Conservation (phyloP, 192 early-diverging fungal species). For the Entomortierella chlamydospora region DNA sequence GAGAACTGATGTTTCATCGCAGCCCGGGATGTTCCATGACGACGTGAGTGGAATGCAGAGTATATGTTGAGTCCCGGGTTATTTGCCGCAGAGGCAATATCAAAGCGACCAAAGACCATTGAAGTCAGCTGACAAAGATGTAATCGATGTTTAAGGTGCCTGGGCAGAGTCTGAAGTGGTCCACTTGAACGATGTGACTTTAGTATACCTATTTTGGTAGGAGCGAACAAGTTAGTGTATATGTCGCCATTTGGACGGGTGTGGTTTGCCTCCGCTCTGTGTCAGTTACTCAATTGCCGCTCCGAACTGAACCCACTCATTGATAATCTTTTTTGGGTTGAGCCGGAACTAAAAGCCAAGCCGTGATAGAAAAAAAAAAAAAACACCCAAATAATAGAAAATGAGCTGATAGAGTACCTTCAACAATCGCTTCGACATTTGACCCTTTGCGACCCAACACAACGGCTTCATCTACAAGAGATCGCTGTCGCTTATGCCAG, state of each 20-base stretch:
- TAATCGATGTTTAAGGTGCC: conserved; percentile 60
- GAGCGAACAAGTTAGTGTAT: neutral
- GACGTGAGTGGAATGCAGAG: conserved; percentile 54
- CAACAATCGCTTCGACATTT: conserved; percentile 51
- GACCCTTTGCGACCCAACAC: conserved; percentile 45
- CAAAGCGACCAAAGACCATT: conserved; percentile 66
- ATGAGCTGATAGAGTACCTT: conserved; percentile 19
- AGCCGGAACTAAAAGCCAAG: neutral
- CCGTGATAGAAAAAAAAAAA: conserved; percentile 8
- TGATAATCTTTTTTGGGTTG: conserved; percentile 23
- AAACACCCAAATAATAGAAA: neutral
- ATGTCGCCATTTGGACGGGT: neutral
- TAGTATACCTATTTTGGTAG: conserved; percentile 32
- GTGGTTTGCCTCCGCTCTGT: neutral
- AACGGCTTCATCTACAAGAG: conserved; percentile 45
- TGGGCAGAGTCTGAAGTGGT: conserved; percentile 37
- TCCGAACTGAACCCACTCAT: neutral
- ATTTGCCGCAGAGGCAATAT: conserved; percentile 53
- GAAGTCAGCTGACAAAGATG: conserved; percentile 67
- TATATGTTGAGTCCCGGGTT: conserved; percentile 47
- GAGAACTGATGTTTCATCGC: conserved; percentile 34
- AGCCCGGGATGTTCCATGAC: conserved; percentile 44
- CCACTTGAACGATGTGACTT: conserved; percentile 53
- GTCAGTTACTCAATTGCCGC: conserved; percentile 2
- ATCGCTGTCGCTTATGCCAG: conserved; percentile 29